phyloP scores from a whole-genome alignment of 495 filamentous ascomycete species.

The Xylaria bambusicola region DNA sequence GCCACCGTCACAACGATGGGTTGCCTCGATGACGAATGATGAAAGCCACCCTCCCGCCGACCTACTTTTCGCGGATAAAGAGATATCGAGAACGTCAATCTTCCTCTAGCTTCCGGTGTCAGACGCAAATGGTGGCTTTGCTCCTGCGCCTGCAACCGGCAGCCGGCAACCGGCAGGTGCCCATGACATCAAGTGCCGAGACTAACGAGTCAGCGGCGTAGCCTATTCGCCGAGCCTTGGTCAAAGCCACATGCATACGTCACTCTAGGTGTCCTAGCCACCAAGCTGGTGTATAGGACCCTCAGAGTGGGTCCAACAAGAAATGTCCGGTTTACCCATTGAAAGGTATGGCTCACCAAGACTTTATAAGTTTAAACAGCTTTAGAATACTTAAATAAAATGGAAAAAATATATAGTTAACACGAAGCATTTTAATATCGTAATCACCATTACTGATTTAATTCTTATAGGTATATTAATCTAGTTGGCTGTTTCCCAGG shows the following conservation, averaged over 20 bases:
- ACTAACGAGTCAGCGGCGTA: conserved; percentile 8
- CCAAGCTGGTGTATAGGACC: neutral
- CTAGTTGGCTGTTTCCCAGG: too few species aligned
- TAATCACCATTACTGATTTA: too few species aligned
- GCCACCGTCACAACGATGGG: neutral
- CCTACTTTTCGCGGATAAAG: neutral
- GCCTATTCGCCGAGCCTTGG: conserved; percentile 8
- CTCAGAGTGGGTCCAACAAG: too few species aligned
- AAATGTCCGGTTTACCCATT: too few species aligned
- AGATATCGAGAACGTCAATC: neutral
- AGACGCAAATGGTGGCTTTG: conserved; percentile 3
- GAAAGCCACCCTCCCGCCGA: conserved; percentile 11
- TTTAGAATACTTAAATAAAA: too few species aligned
- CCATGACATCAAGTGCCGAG: conserved; percentile 22
- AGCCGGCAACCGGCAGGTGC: neutral
- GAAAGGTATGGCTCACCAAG: too few species aligned
- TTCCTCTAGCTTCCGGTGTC: neutral
- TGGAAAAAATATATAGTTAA: too few species aligned
- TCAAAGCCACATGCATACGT: conserved; percentile 11
- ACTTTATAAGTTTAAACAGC: too few species aligned
- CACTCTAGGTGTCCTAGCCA: conserved; percentile 4
- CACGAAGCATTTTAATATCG: too few species aligned
- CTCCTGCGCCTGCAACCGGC: neutral
- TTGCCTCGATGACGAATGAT: conserved; percentile 15
- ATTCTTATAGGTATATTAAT: too few species aligned